Evolutionary conservation across 805 yeast genomes (phyloP), one percentile per base, ranked within the genome.

Genomic region (Alloascoidea africana): DNA sequence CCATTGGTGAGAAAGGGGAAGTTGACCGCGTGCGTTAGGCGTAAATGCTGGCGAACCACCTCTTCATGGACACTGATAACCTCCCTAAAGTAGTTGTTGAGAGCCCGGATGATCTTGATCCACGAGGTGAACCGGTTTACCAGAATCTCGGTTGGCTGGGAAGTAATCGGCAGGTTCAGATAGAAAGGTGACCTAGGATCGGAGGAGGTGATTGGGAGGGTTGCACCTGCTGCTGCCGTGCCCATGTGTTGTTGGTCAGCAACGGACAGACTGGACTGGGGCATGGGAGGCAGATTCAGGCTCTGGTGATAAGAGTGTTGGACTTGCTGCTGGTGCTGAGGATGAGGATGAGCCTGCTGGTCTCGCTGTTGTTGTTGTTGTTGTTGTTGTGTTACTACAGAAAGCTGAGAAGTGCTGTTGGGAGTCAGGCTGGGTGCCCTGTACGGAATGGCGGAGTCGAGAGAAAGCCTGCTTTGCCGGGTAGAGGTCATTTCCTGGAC

Each of bases 11-110:
- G 54, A 51, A 71, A 62, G 14, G 72, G 70, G 47, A 71, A 63
- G 35, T 63, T 60, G 15, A 82, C 77, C 5, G 94, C 86, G 53
- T 84, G 87, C 42, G 84, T 82, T 34, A 86, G 65, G 37, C 95
- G 63, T 37, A 77, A 58, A 46, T 84, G 93, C 50, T 84, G 94
- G 41, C 94, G 72, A 27, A 82, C 76, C 14, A 84, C 70, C 51
- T 87, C 95, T 55, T 87, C 96, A 53, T 86, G 91, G 40, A 83
- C 87, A 8, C 81, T 69, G 5, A 84, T 84, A 32, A 75, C 76
- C 50, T 86, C 95, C 43, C 70, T 71, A 44, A 89, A 63, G 51
- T 89, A 89, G 35, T 68, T 71, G 15, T 83, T 66, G 39, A 89
- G 59, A 27, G 89, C 79, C 42, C 76, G 73, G 40, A 86, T 75